Conservation (phyloP, 139 green algal species). For the Asterochloris erici region DNA sequence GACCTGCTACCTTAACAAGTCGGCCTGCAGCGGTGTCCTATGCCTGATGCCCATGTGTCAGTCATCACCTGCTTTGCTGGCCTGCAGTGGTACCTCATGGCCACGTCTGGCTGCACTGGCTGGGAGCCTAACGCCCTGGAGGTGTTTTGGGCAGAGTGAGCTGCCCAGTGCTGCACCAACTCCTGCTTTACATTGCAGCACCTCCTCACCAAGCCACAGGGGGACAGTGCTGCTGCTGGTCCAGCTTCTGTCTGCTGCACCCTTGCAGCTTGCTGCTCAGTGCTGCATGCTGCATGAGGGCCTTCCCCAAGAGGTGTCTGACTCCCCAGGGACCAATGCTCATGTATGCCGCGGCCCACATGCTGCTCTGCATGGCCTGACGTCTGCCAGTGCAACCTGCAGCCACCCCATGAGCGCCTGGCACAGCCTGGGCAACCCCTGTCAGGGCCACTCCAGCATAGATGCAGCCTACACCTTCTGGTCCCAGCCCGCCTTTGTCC, state of each 20-base stretch:
- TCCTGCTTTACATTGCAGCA: too few relatives aligned
- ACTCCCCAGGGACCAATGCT: neutral
- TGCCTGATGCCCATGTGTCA: neutral
- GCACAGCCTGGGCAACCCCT: conserved; percentile 37
- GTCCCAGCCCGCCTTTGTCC: conserved; percentile 28
- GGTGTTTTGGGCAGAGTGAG: conserved; percentile 25
- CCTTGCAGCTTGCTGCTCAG: too few relatives aligned
- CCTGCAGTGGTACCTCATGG: conserved; percentile 30
- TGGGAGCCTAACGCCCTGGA: conserved; percentile 41
- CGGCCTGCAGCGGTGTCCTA: neutral
- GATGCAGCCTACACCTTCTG: conserved; percentile 21
- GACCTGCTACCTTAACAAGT: too few relatives aligned
- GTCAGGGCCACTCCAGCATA: conserved; percentile 7
- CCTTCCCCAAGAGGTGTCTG: too few relatives aligned
- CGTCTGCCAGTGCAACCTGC: neutral
- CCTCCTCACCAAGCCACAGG: too few relatives aligned
- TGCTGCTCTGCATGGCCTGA: neutral
- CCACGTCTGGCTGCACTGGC: conserved; percentile 50
- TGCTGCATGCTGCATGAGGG: too few relatives aligned
- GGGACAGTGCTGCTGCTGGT: too few relatives aligned
- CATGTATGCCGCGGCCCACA: neutral
- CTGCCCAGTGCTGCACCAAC: too few relatives aligned
- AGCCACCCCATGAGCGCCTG: conserved; percentile 19
- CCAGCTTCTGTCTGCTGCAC: too few relatives aligned
- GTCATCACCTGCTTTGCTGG: too few relatives aligned